phyloP scores from a whole-genome alignment of 164 flowering plant species.

The Vitis cinerea region DNA sequence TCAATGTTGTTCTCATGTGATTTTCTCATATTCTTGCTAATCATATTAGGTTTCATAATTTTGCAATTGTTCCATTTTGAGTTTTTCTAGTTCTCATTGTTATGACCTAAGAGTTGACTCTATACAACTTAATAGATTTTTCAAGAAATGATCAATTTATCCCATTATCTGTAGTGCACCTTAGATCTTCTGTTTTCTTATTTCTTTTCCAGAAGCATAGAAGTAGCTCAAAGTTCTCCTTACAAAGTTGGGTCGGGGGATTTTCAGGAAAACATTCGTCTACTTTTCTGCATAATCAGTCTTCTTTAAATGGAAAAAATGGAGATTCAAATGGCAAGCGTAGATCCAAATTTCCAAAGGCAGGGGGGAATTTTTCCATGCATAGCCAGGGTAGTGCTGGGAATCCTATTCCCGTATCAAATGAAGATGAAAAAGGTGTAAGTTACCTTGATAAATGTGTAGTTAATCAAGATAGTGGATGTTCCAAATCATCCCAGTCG shows the following conservation, averaged over 20 bases:
- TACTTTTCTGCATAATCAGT: constrained; percentile 18
- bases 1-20: background rate
- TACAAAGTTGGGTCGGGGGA: constrained; percentile 60
- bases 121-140: background rate
- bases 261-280: constrained; percentile 42
- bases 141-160: background rate
- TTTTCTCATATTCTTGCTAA: no score
- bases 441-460: constrained; percentile 31
- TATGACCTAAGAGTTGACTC: background rate
- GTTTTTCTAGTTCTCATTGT: background rate
- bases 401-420: constrained; percentile 17
- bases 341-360: constrained; percentile 25
- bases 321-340: constrained; percentile 19
- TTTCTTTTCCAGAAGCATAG: constrained; percentile 63
- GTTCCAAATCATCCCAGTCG: constrained; percentile 12
- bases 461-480: constrained; percentile 27
- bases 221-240: constrained; percentile 60
- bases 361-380: constrained; percentile 14
- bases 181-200: constrained; percentile 2
- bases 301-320: constrained; percentile 23
- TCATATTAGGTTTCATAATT: background rate
- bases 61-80: background rate
- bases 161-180: no score
- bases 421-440: constrained; percentile 27
- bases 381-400: constrained; percentile 15